Base-by-base conservation (phyloP, 2,329 filamentous ascomycete genomes). In the Xenosphaeropsis pyriputrescens region DNA sequence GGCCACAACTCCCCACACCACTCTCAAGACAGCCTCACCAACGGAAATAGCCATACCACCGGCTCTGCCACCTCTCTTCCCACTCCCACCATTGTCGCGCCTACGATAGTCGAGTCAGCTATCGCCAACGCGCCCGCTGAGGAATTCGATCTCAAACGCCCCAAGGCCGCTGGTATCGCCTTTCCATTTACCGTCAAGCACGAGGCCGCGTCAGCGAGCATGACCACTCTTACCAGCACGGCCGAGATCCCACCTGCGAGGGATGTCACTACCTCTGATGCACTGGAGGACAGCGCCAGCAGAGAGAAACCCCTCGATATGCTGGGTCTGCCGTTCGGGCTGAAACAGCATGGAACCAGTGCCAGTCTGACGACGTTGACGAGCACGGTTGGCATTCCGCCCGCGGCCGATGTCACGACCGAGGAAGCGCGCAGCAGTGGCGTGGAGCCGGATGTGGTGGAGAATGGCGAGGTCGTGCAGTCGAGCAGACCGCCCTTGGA, bases 101-200 rank as follows among this genome's bases (percentile, higher is more conserved):
- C n/a, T 14, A 14, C 30, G 3, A 17, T 32, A 7, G 30, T 32
- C 6, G 30, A 14, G 14, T 32, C 30, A 15, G 14, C 12, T 2
- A 14, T 35, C 8, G 33, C 14, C 6, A n/a, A 14, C 18, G n/a
- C n/a, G 2, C 33, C 33, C 6, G 33, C 14, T 5, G 19, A 66
- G 64, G 7, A 63, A 50, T 48, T 68, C 33, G 57, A 65, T 43
- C 72, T 71, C 5, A 80, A 78, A 50, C 63, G 81, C 2, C 77
- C 80, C 0, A 75, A 75, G 34, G 64, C 81, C 5, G 74, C 72
- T 15, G 77, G 79, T 1, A 71, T 85, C 18, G 79, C 82, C 0
- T 69, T 84, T 47, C 82, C 82, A 0, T 88, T 88, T 50, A 80
- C 72, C 40, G 55, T 88, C 12, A 68, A 69, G 37, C 70, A 69